Percentiles rank a stretch among this genome's conserved stretches.
Evolutionary conservation across 73 alveolate species (phyloP).

Genomic region (Strombidium stylifer): DNA sequence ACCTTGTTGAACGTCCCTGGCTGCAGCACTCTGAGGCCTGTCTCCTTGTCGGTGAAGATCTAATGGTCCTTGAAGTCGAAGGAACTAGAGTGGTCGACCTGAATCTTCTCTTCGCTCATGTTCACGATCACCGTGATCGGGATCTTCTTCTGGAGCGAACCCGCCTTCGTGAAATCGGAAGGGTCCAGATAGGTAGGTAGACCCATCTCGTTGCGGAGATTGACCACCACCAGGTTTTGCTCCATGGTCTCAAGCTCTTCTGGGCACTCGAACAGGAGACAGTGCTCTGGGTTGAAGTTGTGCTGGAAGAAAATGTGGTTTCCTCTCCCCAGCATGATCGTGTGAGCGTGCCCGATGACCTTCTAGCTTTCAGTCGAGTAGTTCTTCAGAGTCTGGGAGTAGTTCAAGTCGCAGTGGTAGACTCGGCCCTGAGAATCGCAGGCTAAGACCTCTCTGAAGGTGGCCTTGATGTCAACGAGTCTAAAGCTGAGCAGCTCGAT

Average conservation of each 20-base stretch:
- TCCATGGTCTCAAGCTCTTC: conserved; percentile 37
- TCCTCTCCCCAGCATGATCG: conserved; percentile 43
- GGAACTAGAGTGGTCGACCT: too few species aligned
- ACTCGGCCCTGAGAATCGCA: conserved; percentile 47
- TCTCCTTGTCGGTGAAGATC: not conserved
- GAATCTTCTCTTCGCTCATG: conserved; percentile 1
- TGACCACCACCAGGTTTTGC: conserved; percentile 12
- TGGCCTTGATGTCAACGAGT: conserved; percentile 34
- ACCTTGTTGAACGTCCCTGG: too few species aligned
- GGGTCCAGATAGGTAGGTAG: conserved; percentile 18
- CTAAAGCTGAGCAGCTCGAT: conserved; percentile 3
- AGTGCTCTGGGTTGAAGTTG: conserved; percentile 15
- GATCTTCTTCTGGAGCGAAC: not conserved
- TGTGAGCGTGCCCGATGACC: conserved; percentile 20
- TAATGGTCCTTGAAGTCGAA: not conserved
- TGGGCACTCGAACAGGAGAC: conserved; percentile 1
- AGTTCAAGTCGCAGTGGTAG: conserved; percentile 56
- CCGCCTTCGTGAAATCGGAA: not conserved
- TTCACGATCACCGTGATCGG: conserved; percentile 19
- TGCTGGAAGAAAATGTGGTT: conserved; percentile 32
- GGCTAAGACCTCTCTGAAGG: conserved; percentile 54
- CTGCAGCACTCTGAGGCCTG: not conserved
- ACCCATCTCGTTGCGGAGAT: conserved; percentile 24
- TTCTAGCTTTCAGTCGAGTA: not conserved
- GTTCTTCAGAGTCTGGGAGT: conserved; percentile 30